phyloP scores from a whole-genome alignment of 2,329 filamentous ascomycete species.

The Xylaria sp. region DNA sequence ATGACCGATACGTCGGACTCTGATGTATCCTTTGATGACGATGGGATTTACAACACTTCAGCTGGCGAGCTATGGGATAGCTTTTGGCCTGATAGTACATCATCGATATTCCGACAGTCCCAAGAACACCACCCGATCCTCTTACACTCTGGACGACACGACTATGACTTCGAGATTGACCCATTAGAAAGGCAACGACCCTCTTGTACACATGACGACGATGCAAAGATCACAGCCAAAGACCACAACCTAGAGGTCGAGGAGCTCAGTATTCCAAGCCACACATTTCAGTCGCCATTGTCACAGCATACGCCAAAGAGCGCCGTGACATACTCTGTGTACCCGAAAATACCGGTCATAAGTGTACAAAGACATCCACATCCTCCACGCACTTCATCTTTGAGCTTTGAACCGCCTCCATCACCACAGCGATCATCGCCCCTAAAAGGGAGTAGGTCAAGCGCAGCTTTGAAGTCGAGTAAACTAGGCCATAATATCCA shows the following conservation, averaged over 20 bases:
- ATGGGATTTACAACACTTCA: slow-evolving; percentile 59
- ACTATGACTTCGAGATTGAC: slow-evolving; percentile 38
- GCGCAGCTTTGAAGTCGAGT: slow-evolving; percentile 33
- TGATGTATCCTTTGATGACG: slow-evolving; percentile 62
- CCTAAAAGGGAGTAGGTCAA: slow-evolving; percentile 43
- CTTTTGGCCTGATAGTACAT: slow-evolving; percentile 55
- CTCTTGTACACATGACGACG: slow-evolving; percentile 40
- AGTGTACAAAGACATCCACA: slow-evolving; percentile 40
- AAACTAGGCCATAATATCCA: slow-evolving; percentile 37
- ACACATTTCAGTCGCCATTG: slow-evolving; percentile 30
- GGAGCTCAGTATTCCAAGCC: slow-evolving; percentile 37
- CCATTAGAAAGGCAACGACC: slow-evolving; percentile 27
- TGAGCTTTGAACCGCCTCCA: slow-evolving; percentile 41
- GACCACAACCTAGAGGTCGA: slow-evolving; percentile 42
- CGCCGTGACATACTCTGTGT: slow-evolving; percentile 53
- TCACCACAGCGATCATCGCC: slow-evolving; percentile 41
- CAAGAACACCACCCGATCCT: slow-evolving; percentile 39
- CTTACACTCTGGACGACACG: slow-evolving; percentile 32
- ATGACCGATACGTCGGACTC: slow-evolving; percentile 64
- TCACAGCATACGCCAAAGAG: slow-evolving; percentile 33
- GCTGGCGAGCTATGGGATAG: slow-evolving; percentile 61
- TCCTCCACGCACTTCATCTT: slow-evolving; percentile 50
- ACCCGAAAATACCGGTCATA: slow-evolving; percentile 50
- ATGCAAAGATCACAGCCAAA: slow-evolving; percentile 39
- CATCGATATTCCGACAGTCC: slow-evolving; percentile 14